Percentiles rank a stretch among this genome's conserved stretches.
phyloP scores from a whole-genome alignment of 257 asterid genomes.

The Ligustrum vulgare region DNA sequence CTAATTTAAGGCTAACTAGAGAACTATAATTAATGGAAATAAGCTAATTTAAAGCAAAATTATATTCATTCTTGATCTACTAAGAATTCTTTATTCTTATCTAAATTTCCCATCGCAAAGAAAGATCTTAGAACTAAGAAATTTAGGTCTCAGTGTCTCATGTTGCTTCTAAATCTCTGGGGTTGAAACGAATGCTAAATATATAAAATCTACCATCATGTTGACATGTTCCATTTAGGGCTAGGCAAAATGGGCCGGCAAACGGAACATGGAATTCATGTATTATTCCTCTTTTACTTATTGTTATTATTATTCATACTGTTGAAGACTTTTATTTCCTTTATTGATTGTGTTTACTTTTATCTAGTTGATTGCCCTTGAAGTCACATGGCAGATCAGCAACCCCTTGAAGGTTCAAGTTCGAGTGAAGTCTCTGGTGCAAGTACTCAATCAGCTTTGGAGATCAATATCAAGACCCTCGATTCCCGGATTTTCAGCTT shows the following conservation, averaged over 20 bases:
- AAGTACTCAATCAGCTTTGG: conserved; percentile 58
- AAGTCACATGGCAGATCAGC: conserved; percentile 63
- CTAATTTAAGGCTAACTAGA: too few species aligned
- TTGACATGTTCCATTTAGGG: neutral
- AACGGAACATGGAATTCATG: neutral
- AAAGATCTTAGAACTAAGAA: too few species aligned
- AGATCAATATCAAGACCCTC: conserved; percentile 84
- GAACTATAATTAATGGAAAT: too few species aligned
- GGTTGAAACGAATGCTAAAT: neutral
- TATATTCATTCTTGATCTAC: too few species aligned
- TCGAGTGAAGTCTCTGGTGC: conserved; percentile 45
- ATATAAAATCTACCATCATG: neutral
- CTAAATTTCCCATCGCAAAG: neutral
- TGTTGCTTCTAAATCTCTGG: neutral
- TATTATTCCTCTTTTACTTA: conserved; percentile 7
- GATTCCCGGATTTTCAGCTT: conserved; percentile 65
- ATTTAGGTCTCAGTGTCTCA: too few species aligned
- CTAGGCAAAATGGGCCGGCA: too few species aligned
- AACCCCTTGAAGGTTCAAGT: conserved; percentile 52
- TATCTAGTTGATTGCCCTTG: conserved; percentile 25
- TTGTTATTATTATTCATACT: neutral
- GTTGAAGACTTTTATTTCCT: neutral
- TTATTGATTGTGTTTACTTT: conserved; percentile 6
- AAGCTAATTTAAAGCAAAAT: too few species aligned
- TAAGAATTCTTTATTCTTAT: too few species aligned